A percentile compares a stretch with the other conserved stretches of the same genome.
Conservation (phyloP, 2,329 filamentous ascomycete species). For the Colletotrichum tofieldiae region DNA sequence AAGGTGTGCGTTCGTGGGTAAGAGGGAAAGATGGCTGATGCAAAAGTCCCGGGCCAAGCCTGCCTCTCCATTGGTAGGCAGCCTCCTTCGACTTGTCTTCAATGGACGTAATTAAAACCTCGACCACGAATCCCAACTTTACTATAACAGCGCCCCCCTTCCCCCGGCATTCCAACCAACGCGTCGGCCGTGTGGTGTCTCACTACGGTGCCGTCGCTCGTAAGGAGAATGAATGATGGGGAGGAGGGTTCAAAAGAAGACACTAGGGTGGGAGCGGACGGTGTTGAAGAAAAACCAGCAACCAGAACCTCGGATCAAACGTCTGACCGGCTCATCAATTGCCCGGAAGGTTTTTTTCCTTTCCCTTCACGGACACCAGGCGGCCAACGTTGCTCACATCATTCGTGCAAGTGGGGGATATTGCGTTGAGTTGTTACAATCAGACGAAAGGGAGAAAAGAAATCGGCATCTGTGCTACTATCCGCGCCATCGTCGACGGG, state of each 20-base stretch:
- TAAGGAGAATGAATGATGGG: not conserved
- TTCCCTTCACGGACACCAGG: not conserved
- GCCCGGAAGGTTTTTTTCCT: not conserved
- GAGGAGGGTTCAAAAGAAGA: not conserved
- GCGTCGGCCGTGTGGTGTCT: slow-evolving; percentile 21
- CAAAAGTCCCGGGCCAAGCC: slow-evolving; percentile 38
- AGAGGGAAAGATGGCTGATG: slow-evolving; percentile 9
- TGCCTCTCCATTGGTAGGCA: slow-evolving; percentile 5
- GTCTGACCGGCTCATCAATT: slow-evolving; percentile 26
- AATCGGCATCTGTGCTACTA: not conserved
- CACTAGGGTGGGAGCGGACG: not conserved
- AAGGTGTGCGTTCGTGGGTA: not conserved
- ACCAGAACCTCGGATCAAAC: slow-evolving; percentile 40
- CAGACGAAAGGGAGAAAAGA: not conserved
- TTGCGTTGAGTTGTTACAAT: not conserved
- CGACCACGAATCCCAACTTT: slow-evolving; percentile 2
- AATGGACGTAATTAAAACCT: slow-evolving; percentile 25
- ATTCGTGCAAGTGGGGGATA: not conserved
- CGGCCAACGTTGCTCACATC: not conserved
- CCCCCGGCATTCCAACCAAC: slow-evolving; percentile 22
- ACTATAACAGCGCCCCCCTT: not conserved
- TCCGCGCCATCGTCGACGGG: slow-evolving; percentile 11
- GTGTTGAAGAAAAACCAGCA: slow-evolving; percentile 34
- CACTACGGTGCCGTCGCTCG: slow-evolving; percentile 4
- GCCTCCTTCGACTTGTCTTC: slow-evolving; percentile 1